These are phyloP conservation scores for Suhomyces atakaporum DNA, from an alignment of 1,139 yeast genomes.

Conservation along the genomic window DNA sequence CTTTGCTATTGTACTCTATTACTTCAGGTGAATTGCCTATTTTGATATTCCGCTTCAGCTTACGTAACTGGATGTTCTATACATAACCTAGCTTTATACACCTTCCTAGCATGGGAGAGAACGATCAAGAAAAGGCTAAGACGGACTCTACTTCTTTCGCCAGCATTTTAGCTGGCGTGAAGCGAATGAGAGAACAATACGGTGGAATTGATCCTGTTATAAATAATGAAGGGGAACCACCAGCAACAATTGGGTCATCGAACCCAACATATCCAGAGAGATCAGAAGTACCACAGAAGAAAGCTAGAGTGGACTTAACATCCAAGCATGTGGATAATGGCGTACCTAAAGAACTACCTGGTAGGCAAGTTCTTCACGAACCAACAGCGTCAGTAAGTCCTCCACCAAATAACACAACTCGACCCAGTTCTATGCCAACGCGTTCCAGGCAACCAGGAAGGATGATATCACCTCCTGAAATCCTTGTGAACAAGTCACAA, in stretches of 20 bases:
- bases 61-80: no score
- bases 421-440: neutral
- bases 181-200: slow-evolving; percentile 46
- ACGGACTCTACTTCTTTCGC: slow-evolving; percentile 60
- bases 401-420: slow-evolving; percentile 2
- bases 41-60: no score
- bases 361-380: slow-evolving; percentile 5
- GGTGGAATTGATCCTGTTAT: slow-evolving; percentile 14
- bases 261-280: neutral
- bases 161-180: slow-evolving; percentile 63
- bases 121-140: slow-evolving; percentile 2
- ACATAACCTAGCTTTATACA: no score
- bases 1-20: no score
- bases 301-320: neutral
- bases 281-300: neutral
- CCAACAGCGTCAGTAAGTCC: slow-evolving; percentile 3
- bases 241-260: slow-evolving; percentile 1
- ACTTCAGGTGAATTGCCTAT: no score
- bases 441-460: slow-evolving; percentile 12
- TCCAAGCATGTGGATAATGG: neutral
- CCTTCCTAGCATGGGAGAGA: slow-evolving; percentile 1
- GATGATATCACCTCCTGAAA: slow-evolving; percentile 22
- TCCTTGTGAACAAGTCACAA: slow-evolving; percentile 40
- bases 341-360: neutral
- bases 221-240: neutral